Base-by-base conservation (phyloP, 805 yeast genomes). In the Cyberlindnera bimundalis region DNA sequence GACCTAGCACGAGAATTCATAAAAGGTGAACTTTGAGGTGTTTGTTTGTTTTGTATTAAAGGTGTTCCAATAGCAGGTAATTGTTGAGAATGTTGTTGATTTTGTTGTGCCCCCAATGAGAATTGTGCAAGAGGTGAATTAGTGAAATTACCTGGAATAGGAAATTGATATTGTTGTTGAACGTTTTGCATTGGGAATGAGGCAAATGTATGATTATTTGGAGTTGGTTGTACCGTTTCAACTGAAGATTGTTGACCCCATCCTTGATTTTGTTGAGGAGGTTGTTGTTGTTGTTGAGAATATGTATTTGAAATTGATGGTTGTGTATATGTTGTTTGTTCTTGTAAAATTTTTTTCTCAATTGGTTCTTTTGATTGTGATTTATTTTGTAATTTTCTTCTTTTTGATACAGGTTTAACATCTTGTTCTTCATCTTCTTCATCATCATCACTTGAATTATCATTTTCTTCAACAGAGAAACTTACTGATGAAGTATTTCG, bases 1-100 rank as follows among this genome's bases (percentile, higher is more conserved):
- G 52, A 35, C 11, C 60, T 47, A 2, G 58, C 53, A 6, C 59
- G 46, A 4, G 49, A 31, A 18, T 38, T 46, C 37, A 37, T 34
- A 25, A 40, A 45, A 0, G 52, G 50, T 2, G 50, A 41, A 15
- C 24, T 33, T n/a, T 20, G 35, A 16, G 30, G 19, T 6, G 38
- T 12, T 21, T 30, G 39, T 6, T 29, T 14, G 23, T 20, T 36
- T 16, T 33, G 45, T 1, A 35, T 27, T n/a, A 37, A 3, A 2
- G 45, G 40, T n/a, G 43, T 30, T 18, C 39, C 32, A 10, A 30
- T 26, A 5, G 37, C 16, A 15, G 42, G 42, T 6, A 39, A 36
- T n/a, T 25, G 37, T 20, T 29, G 43, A 18, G 17, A 30, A 11
- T 36, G 41, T 18, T 33, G 41, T 10, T 21, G 45, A 13, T 33